These are phyloP conservation scores for Yamadazyma paraphyllophila DNA, from an alignment of 805 yeast species.

Conservation along the genomic window DNA sequence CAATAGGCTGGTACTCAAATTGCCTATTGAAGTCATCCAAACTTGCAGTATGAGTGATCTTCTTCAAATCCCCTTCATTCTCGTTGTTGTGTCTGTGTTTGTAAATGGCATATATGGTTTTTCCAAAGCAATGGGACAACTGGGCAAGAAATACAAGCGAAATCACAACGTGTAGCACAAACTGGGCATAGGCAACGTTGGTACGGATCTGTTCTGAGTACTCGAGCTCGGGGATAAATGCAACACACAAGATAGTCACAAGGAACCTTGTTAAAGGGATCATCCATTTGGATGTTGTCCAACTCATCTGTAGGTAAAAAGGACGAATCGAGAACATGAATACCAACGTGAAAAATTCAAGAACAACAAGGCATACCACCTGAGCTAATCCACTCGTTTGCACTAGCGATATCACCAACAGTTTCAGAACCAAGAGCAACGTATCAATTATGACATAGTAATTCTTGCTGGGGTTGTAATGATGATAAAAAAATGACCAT, in stretches of 20 bases:
- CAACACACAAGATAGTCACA: constrained; percentile 41
- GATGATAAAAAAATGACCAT: constrained; percentile 47
- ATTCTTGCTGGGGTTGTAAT: constrained; percentile 42
- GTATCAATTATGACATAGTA: constrained; percentile 39
- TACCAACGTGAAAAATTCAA: constrained; percentile 31
- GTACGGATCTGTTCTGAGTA: constrained; percentile 39
- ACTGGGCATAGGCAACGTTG: constrained; percentile 43
- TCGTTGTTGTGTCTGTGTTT: constrained; percentile 7
- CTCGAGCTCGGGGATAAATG: constrained; percentile 37
- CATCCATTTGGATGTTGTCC: constrained; percentile 31
- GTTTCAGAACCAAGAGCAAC: constrained; percentile 29
- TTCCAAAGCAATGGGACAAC: constrained; percentile 26
- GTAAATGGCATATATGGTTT: constrained; percentile 24
- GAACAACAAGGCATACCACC: constrained; percentile 33
- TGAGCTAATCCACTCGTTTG: constrained; percentile 47
- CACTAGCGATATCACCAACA: constrained; percentile 43
- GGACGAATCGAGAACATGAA: constrained; percentile 26
- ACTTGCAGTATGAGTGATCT: constrained; percentile 8
- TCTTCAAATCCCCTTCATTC: background rate
- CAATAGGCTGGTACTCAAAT: constrained; percentile 27
- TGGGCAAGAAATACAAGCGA: constrained; percentile 29
- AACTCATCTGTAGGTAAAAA: constrained; percentile 23
- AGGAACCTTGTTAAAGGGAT: constrained; percentile 38
- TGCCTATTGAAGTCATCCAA: constrained; percentile 21
- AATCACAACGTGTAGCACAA: constrained; percentile 36